Conservation (phyloP, 495 filamentous ascomycete genomes). For the Hyaloscypha variabilis region DNA sequence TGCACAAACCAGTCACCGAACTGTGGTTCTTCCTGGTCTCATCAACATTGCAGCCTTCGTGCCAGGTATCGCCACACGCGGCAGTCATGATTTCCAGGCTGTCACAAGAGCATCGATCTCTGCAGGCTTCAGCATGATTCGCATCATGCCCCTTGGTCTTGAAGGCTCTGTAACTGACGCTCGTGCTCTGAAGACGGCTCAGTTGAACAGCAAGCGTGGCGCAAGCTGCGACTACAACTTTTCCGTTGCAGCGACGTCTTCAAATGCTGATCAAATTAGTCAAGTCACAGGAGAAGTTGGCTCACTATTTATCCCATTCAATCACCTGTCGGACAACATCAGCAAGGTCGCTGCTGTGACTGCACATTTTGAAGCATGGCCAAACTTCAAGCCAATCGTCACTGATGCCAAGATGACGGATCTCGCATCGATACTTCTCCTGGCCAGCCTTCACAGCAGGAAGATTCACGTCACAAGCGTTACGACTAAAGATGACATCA, state of each 20-base stretch:
- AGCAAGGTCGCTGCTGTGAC: slow-evolving; percentile 84
- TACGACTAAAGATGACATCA: slow-evolving; percentile 81
- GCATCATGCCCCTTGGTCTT: slow-evolving; percentile 77
- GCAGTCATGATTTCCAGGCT: slow-evolving; percentile 68
- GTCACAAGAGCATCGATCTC: slow-evolving; percentile 77
- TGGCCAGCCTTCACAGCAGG: slow-evolving; percentile 81
- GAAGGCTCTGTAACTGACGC: slow-evolving; percentile 75
- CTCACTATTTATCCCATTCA: slow-evolving; percentile 86
- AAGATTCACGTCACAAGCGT: slow-evolving; percentile 86
- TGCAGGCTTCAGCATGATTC: slow-evolving; percentile 82
- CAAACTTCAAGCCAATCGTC: slow-evolving; percentile 78
- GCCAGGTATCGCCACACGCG: slow-evolving; percentile 65
- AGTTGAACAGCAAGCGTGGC: slow-evolving; percentile 68
- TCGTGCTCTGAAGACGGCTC: slow-evolving; percentile 71
- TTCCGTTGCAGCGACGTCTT: slow-evolving; percentile 78
- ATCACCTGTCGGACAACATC: slow-evolving; percentile 83
- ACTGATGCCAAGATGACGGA: slow-evolving; percentile 86
- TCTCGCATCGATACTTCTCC: slow-evolving; percentile 75
- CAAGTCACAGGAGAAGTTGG: slow-evolving; percentile 75
- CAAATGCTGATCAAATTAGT: slow-evolving; percentile 75
- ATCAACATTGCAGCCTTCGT: slow-evolving; percentile 84
- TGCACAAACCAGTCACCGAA: slow-evolving; percentile 85
- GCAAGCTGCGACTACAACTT: slow-evolving; percentile 85
- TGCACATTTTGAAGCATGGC: slow-evolving; percentile 82
- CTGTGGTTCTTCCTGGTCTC: slow-evolving; percentile 73